Evolutionary conservation across 2,329 filamentous ascomycete species (phyloP).

Genomic region (Drechslerella dactyloides): DNA sequence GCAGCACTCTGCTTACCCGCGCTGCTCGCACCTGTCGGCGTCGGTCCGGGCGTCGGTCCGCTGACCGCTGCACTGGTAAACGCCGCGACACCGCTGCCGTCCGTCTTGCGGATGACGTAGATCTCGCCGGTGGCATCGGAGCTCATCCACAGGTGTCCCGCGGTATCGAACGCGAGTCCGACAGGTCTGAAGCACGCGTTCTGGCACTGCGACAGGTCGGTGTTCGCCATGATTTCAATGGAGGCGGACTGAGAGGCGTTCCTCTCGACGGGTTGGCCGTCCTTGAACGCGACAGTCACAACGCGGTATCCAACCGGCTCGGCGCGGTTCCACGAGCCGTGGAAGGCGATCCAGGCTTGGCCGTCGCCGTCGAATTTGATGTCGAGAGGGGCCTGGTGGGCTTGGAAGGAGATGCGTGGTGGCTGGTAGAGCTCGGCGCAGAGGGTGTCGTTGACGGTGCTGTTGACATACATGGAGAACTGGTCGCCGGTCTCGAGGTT

Average conservation of each 20-base stretch:
- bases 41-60: conserved; percentile 42
- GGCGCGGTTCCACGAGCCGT: conserved; percentile 70
- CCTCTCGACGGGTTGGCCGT: conserved; percentile 33
- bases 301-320: conserved; percentile 59
- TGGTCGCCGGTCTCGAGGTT: conserved; percentile 62
- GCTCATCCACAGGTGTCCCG: conserved; percentile 68
- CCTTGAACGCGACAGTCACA: conserved; percentile 57
- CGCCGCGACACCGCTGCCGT: conserved; percentile 44
- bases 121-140: conserved; percentile 71
- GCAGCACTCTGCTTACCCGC: conserved; percentile 22
- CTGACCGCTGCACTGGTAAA: conserved; percentile 43
- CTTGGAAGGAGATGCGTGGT: conserved; percentile 67
- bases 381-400: conserved; percentile 75
- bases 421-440: conserved; percentile 59
- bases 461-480: conserved; percentile 60
- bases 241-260: conserved; percentile 52
- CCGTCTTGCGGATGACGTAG: conserved; percentile 62
- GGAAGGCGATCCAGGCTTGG: conserved; percentile 72
- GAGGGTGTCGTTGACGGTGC: conserved; percentile 60
- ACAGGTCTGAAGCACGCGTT: conserved; percentile 51
- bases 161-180: conserved; percentile 59
- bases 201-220: conserved; percentile 44
- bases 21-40: conserved; percentile 18
- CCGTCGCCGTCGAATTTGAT: conserved; percentile 68
- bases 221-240: conserved; percentile 52